Percentiles rank a stretch among this genome's conserved stretches.
Evolutionary conservation across 1,284 basidiomycete species (phyloP).

Genomic region (Sphaerobolus stellatus): DNA sequence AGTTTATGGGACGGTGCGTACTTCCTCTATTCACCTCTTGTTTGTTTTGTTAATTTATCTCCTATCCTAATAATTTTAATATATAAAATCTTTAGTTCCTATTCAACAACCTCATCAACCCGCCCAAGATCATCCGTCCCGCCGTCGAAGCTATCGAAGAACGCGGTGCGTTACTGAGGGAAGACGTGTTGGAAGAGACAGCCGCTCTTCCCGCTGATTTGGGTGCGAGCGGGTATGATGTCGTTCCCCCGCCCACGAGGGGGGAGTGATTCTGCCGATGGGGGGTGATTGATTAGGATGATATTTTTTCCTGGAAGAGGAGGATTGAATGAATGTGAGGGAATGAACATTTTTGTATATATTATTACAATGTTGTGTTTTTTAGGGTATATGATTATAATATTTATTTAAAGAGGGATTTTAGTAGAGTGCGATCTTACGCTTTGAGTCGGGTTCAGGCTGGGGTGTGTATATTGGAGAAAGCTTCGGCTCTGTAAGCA

Average conservation of each 20-base stretch:
- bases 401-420: no score
- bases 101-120: slow-evolving; percentile 71
- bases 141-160: slow-evolving; percentile 34
- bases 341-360: no score
- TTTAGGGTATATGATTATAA: no score
- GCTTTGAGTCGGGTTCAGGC: no score
- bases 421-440: no score
- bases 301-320: no score
- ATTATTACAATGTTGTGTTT: no score
- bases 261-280: no score
- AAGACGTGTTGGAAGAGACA: slow-evolving; percentile 62
- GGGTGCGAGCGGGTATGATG: slow-evolving; percentile 24
- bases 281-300: no score
- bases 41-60: slow-evolving; percentile 9
- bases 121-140: slow-evolving; percentile 57
- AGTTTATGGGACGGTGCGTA: slow-evolving; percentile 72
- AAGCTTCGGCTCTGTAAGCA: no score
- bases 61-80: slow-evolving; percentile 6
- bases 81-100: slow-evolving; percentile 67
- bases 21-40: slow-evolving; percentile 1
- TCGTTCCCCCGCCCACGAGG: slow-evolving; percentile 24
- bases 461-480: no score
- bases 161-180: slow-evolving; percentile 41
- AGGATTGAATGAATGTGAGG: no score
- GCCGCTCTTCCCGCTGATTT: slow-evolving; percentile 63